Evolutionary conservation across 495 filamentous ascomycete genomes (phyloP).

Genomic region (Hapsidospora chrysogenum): DNA sequence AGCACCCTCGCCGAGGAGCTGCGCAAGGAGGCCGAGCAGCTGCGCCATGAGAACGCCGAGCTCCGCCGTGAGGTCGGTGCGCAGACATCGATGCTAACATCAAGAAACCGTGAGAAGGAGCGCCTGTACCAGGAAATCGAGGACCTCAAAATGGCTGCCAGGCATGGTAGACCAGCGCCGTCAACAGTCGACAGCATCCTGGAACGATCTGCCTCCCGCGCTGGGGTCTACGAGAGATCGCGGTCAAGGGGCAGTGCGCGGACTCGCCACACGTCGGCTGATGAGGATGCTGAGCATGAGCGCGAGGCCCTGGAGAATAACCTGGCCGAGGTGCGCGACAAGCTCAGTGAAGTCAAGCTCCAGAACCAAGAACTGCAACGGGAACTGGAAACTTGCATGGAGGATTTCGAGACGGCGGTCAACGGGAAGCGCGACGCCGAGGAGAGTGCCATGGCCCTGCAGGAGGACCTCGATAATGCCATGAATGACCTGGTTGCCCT

Average conservation of each 20-base stretch:
- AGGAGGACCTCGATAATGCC: slow-evolving; percentile 59
- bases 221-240: slow-evolving; percentile 45
- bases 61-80: slow-evolving; percentile 82
- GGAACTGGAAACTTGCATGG: slow-evolving; percentile 50
- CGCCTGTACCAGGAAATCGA: slow-evolving; percentile 93
- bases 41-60: slow-evolving; percentile 86
- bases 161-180: slow-evolving; percentile 38
- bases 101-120: slow-evolving; percentile 86
- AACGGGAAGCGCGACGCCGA: slow-evolving; percentile 40
- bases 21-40: slow-evolving; percentile 48
- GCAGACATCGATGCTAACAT: slow-evolving; percentile 95
- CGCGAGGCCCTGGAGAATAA: slow-evolving; percentile 74
- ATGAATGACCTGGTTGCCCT: slow-evolving; percentile 68
- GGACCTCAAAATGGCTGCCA: slow-evolving; percentile 75
- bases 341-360: slow-evolving; percentile 66
- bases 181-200: slow-evolving; percentile 80
- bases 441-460: slow-evolving; percentile 41
- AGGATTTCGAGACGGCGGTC: slow-evolving; percentile 48
- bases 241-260: slow-evolving; percentile 55
- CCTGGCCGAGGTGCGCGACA: slow-evolving; percentile 69
- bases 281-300: slow-evolving; percentile 53
- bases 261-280: slow-evolving; percentile 41
- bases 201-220: slow-evolving; percentile 79
- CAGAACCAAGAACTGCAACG: slow-evolving; percentile 66
- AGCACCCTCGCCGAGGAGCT: slow-evolving; percentile 53